Base-by-base conservation (phyloP, 805 yeast species). In the Ogataea siamensis region DNA sequence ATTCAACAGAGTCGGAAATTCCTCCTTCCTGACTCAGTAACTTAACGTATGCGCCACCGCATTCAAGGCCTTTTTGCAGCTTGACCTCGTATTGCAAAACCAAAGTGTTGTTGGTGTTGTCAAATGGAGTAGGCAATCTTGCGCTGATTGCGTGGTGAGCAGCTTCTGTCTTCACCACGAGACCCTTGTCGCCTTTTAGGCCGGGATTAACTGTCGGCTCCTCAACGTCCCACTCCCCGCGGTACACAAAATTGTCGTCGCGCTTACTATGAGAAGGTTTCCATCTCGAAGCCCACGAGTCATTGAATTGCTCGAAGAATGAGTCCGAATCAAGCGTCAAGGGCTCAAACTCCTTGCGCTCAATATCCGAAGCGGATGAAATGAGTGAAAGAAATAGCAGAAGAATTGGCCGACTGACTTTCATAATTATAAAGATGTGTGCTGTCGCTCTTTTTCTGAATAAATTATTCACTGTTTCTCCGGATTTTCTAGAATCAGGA, bases 11-110 rank as follows among this genome's bases (percentile, higher is more conserved):
- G 2, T 37, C 51, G 26, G 62, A 67, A 11, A 60, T 55, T 3
- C 60, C 51, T 6, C 68, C 73, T 8, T 63, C 61, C 2, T 60
- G 58, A 30, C 78, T 68, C 39, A 89, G 62, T 30, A 89, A 67
- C 67, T 89, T 89, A 49, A 89, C 60, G 63, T 88, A 89, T 1
- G 94, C 91, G 39, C 97, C 97, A 33, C 95, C 95, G 63, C 97
- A 89, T 30, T 70, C 70, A 39, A 87, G 66, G 7, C 85, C 86
- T 27, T 82, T 70, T 65, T 89, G 96, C 28, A 81, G 63, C 64
- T 88, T 88, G 39, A 87, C 85, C 62, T 89, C 97, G 61, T 87
- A 89, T 64, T 89, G 97, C 28, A 87, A 64, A 7, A 89, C 96
- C 46, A 89, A 67, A 11, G 87, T 79, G 40, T 77, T 68, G 49